Base-by-base conservation (phyloP, 495 filamentous ascomycete genomes). In the Penicillium ucsense region DNA sequence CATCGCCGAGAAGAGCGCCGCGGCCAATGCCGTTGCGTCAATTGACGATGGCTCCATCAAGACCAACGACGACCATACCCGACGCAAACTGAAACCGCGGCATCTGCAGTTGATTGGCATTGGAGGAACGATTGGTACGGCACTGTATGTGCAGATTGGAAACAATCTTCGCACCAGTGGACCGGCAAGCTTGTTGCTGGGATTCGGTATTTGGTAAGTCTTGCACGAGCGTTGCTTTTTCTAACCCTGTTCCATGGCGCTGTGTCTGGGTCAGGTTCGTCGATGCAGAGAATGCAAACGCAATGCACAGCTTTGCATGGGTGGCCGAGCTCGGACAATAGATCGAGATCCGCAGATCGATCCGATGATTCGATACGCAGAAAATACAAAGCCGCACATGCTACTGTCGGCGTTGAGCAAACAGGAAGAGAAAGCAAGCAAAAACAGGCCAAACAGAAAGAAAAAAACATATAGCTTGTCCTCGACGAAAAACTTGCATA, bases 91-190 rank as follows among this genome's bases (percentile, higher is more conserved):
- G 27, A 80, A 80, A 45, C 75, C 80, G 12, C 71, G 83, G 40
- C 83, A 87, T 58, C 78, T 86, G 45, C 81, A 86, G 54, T 66
- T 89, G 46, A 88, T 88, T 45, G 84, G 81, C 36, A 81, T 88
- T 53, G 85, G 85, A 35, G 85, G 85, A 33, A 81, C 80, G 33
- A 89, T 88, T 57, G 85, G 86, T n/a, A 89, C 86, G n/a, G 85
- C 77, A 3, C 67, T 89, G 8, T 89, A 82, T 63, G 82, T 89
- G 28, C 78, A 83, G 51, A 89, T 92, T 45, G 88, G 86, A 11
- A 68, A 65, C 20, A 77, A 76, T 2, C 56, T 89, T 43, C 66
- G 84, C 27, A 70, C 85, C 32, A 87, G 86, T 37, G 88, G 88
- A 0, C 88, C 88, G 12, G 87, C 59, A 3, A 86, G 80, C 52